A percentile compares a stretch with the other conserved stretches of the same genome.
Evolutionary conservation across 306 rosid species (phyloP).

Genomic region (Oemleria cerasiformis): DNA sequence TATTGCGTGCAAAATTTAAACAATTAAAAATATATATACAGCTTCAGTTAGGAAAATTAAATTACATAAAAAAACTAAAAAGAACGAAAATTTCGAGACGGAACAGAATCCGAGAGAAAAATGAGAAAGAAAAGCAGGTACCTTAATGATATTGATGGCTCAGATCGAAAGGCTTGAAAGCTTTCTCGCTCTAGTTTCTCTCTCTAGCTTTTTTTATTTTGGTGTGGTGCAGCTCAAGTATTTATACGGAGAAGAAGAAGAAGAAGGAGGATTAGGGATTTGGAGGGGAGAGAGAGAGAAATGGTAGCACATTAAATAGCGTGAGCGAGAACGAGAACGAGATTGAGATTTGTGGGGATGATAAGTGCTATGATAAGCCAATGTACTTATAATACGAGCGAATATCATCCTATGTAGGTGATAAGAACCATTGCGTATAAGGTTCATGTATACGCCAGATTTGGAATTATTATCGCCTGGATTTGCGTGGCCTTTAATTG

Average conservation of each 20-base stretch:
- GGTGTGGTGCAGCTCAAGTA: conserved; percentile 44
- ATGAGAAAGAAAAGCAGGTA: conserved; percentile 26
- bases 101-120: conserved; percentile 19
- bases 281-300: conserved; percentile 47
- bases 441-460: conserved; percentile 36
- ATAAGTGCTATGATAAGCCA: fast-evolving
- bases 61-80: not conserved
- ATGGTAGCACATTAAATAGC: conserved; percentile 74
- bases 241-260: conserved; percentile 50
- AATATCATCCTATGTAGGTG: not conserved
- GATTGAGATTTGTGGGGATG: conserved; percentile 36
- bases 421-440: fast-evolving
- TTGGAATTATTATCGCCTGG: conserved; percentile 44
- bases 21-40: not conserved
- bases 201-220: conserved; percentile 48
- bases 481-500: conserved; percentile 36
- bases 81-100: not conserved
- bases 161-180: conserved; percentile 69
- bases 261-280: conserved; percentile 68
- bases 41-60: not conserved
- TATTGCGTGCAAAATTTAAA: conserved; percentile 22
- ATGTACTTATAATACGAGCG: fast-evolving
- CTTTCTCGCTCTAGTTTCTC: conserved; percentile 69
- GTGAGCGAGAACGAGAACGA: conserved; percentile 55
- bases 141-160: conserved; percentile 39